Base-by-base conservation (phyloP, 2,329 filamentous ascomycete species). In the Endothia cerciana region DNA sequence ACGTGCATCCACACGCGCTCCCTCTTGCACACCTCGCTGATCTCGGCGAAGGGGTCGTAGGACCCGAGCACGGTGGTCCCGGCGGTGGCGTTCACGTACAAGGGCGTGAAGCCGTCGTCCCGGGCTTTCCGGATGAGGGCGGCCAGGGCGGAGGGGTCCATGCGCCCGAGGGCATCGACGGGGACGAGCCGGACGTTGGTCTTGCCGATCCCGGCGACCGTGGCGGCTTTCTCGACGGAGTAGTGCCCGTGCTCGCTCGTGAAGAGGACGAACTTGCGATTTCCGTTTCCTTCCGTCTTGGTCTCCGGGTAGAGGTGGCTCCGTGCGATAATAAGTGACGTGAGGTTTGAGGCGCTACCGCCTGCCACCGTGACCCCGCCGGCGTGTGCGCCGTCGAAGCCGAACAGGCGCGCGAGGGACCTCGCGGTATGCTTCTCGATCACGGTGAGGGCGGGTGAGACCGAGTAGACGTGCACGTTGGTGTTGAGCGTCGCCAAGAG, bases 31-130 rank as follows among this genome's bases (percentile, higher is more conserved):
- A 97, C 82, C 36, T 80, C 81, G 0, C 89, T 84, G 69, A 97
- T 89, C 2, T 84, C 85, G 15, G 82, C 77, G 71, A 97, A 89
- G 0, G 92, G 91, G 73, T 97, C 94, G 74, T 90, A 99, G 0
- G 91, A 93, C 19, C 95, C 95, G 69, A 94, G 82, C 2, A 98
- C 94, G 0, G 95, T 99, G 1, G 94, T 97, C 22, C 95, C 95
- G 0, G 95, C 94, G 0, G 95, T 98, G 6, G 94, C 91, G 75
- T 97, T 98, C 74, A 98, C 92, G 78, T 97, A 97, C 68, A 99
- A 91, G 0, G 95, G 94, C 0, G 91, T 95, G 74, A 89, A 87
- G 41, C 91, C 92, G 60, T 88, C 83, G 0, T 75, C 72, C 72
- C 88, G 88, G 30, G 91, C 89, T 63, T 84, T 81, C 5, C 80